phyloP scores from a whole-genome alignment of 1,139 yeast genomes.

The Yamadazyma blattariae region DNA sequence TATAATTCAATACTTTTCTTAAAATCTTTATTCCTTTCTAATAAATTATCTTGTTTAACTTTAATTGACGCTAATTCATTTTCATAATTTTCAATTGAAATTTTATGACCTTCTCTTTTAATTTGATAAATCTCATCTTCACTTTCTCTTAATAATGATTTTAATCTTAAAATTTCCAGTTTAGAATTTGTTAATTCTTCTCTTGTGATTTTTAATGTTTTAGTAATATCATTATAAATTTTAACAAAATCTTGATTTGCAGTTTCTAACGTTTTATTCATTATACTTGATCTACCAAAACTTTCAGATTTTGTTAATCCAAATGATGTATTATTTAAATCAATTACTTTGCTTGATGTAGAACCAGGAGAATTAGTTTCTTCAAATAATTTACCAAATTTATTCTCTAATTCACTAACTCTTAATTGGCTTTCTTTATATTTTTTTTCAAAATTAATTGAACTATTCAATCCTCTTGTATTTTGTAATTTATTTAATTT shows the following conservation, averaged over 20 bases:
- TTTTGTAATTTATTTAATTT: constrained; percentile 43
- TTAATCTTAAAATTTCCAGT: constrained; percentile 50
- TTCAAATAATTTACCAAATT: constrained; percentile 26
- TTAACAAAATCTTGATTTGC: constrained; percentile 47
- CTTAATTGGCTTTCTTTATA: constrained; percentile 36
- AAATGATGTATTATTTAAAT: constrained; percentile 5
- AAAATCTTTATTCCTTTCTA: constrained; percentile 51
- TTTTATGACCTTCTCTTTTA: constrained; percentile 32
- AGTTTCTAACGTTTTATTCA: constrained; percentile 23
- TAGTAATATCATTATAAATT: constrained; percentile 56
- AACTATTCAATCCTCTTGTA: constrained; percentile 35
- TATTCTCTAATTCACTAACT: constrained; percentile 32
- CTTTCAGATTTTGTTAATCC: constrained; percentile 32
- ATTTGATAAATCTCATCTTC: constrained; percentile 46
- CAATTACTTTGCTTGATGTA: constrained; percentile 10
- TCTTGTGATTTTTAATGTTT: constrained; percentile 46
- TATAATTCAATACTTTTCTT: constrained; percentile 57
- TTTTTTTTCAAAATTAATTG: constrained; percentile 36
- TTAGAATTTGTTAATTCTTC: constrained; percentile 51
- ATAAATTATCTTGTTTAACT: constrained; percentile 53
- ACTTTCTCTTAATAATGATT: constrained; percentile 45
- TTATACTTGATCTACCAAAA: constrained; percentile 34
- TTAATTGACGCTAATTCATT: constrained; percentile 40
- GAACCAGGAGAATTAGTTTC: constrained; percentile 1
- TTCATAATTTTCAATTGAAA: constrained; percentile 40